Conservation (phyloP, 2,329 filamentous ascomycete genomes). For the Xylaria sp. region DNA sequence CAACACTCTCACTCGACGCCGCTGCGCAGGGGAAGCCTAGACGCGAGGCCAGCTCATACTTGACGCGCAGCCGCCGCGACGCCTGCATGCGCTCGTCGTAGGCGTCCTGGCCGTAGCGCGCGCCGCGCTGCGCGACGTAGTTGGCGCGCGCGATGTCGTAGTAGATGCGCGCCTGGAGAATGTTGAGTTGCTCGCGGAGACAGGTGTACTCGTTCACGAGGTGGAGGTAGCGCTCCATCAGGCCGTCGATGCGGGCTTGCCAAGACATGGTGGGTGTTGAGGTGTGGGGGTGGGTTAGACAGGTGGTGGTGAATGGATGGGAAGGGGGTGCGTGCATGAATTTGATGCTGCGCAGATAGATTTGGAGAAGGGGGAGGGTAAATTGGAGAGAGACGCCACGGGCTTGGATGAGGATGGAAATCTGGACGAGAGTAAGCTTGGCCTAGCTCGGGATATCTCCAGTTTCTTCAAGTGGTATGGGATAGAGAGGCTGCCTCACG, state of each 20-base stretch:
- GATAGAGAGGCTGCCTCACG: too few relatives aligned
- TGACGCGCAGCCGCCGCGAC: slow-evolving; percentile 38
- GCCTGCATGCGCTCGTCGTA: slow-evolving; percentile 73
- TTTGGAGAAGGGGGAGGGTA: too few relatives aligned
- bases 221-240: slow-evolving; percentile 60
- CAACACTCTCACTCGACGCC: too few relatives aligned
- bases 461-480: too few relatives aligned
- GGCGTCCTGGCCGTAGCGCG: slow-evolving; percentile 62
- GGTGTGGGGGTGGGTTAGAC: too few relatives aligned
- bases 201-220: slow-evolving; percentile 62
- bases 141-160: slow-evolving; percentile 67
- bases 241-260: slow-evolving; percentile 48
- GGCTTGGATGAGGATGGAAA: too few relatives aligned
- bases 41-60: not conserved
- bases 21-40: not conserved
- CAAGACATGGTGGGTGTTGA: not conserved
- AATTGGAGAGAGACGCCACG: too few relatives aligned
- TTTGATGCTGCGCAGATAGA: not conserved
- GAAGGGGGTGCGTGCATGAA: not conserved
- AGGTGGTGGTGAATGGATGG: too few relatives aligned
- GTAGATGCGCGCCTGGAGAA: slow-evolving; percentile 51
- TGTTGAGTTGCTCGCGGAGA: slow-evolving; percentile 50
- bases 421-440: too few relatives aligned
- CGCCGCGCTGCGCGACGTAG: slow-evolving; percentile 59
- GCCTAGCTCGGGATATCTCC: too few relatives aligned